Base-by-base conservation (phyloP, 2,329 filamentous ascomycete species). In the Aspergillus aculeatinus region DNA sequence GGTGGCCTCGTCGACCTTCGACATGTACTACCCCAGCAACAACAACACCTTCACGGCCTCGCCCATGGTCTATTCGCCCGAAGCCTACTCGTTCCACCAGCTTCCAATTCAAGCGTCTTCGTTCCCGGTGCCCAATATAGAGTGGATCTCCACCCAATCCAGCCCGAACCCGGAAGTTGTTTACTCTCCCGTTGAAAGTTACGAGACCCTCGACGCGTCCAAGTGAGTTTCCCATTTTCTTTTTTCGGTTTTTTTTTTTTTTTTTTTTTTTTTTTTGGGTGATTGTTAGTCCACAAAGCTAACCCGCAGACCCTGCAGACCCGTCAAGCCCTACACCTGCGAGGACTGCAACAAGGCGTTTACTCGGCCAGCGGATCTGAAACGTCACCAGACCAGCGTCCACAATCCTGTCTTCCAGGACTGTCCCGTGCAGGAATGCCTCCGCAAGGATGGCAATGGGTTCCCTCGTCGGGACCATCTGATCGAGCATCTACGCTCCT, bases 391-490 rank as follows among this genome's bases (percentile, higher is more conserved):
- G 53, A 70, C 72, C n/a, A 79, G 76, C 51, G 77, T 80, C 14
- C 82, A 83, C 65, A 73, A 74, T 56, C 77, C 77, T 5, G 66
- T 75, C 12, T 73, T 73, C 61, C 71, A 77, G 52, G 77, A 82
- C 59, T 84, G 82, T 64, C 74, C 76, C 1, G 70, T 75, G 29
- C 67, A 70, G 2, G 71, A 74, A 47, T 83, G 82, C 66, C 69
- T 71, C 47, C 77, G 81, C 16, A 82, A 81, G 65, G 77, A 76
- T 5, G 67, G 63, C 47, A 73, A 78, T 60, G 84, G 83, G 0
- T 87, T 87, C 66, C 81, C 81, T 4, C 77, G 85, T 5, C 76
- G 79, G 55, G 85, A 87, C 66, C 85, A 87, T 67, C 74, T 85
- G 47, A 77, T 77, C 44, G 85, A 87, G 67, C 85, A 87, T 68